phyloP scores from a whole-genome alignment of 1,139 yeast genomes.

The Candida pseudocylindracea region DNA sequence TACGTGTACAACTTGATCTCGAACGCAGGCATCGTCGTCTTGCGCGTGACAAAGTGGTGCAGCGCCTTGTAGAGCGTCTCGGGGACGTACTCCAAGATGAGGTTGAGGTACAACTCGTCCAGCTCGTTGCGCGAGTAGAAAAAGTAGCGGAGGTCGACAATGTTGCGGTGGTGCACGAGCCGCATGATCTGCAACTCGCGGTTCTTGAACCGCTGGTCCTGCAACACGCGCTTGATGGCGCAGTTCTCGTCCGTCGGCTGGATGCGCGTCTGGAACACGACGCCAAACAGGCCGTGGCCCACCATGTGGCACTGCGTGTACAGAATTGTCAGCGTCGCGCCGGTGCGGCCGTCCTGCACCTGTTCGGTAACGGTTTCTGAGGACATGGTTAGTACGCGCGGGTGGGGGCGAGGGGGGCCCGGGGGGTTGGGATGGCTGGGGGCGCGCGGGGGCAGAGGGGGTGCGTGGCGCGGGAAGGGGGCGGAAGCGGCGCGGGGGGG shows the following conservation, averaged over 20 bases:
- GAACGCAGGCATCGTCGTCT: slow-evolving; percentile 67
- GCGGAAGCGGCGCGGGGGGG: too few relatives aligned
- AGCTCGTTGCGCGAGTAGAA: slow-evolving; percentile 67
- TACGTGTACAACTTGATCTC: slow-evolving; percentile 83
- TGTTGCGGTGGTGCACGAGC: slow-evolving; percentile 62
- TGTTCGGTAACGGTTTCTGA: slow-evolving; percentile 40
- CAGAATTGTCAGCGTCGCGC: slow-evolving; percentile 32
- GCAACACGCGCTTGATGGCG: slow-evolving; percentile 86
- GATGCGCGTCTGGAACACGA: slow-evolving; percentile 73
- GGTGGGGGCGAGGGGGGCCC: too few relatives aligned
- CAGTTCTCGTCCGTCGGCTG: slow-evolving; percentile 57
- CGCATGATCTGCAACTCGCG: slow-evolving; percentile 95
- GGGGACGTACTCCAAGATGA: slow-evolving; percentile 82
- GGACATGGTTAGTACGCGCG: too few relatives aligned
- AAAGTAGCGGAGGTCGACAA: slow-evolving; percentile 73
- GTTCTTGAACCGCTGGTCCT: slow-evolving; percentile 88
- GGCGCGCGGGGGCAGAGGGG: too few relatives aligned
- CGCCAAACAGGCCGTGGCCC: slow-evolving; percentile 96
- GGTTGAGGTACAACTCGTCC: slow-evolving; percentile 66
- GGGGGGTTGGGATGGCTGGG: too few relatives aligned
- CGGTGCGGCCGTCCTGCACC: slow-evolving; percentile 57
- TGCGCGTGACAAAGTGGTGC: slow-evolving; percentile 57
- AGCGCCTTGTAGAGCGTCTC: slow-evolving; percentile 85
- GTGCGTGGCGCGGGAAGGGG: too few relatives aligned
- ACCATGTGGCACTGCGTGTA: slow-evolving; percentile 70